phyloP scores from a whole-genome alignment of 306 rosid species.

The Dryas drummondii region DNA sequence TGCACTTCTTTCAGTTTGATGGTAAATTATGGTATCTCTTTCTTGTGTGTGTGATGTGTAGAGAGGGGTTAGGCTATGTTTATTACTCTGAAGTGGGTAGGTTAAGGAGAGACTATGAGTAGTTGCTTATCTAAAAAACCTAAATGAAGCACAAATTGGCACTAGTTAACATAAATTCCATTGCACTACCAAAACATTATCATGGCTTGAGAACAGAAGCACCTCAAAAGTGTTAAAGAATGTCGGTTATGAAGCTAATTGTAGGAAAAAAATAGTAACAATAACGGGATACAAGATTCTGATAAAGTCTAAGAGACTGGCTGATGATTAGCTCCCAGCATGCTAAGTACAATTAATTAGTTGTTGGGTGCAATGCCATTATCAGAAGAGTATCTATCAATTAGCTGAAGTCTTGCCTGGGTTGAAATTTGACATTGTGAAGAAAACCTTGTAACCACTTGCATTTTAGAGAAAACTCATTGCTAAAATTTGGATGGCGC shows the following conservation, averaged over 20 bases:
- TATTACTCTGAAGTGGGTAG: not conserved
- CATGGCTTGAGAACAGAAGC: not conserved
- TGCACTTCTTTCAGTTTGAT: slow-evolving; percentile 79
- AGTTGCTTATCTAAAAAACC: not conserved
- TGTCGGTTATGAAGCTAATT: not conserved
- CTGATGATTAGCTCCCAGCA: not conserved
- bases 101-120: not conserved
- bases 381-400: not conserved
- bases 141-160: not conserved
- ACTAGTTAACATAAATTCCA: not conserved
- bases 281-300: not conserved
- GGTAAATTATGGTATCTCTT: slow-evolving; percentile 49
- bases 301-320: not conserved
- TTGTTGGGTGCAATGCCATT: not conserved
- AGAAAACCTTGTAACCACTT: not conserved
- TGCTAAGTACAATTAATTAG: not conserved
- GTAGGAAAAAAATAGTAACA: not conserved
- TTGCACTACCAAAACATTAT: not conserved
- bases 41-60: slow-evolving; percentile 3
- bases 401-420: not conserved
- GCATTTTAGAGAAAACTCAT: not conserved
- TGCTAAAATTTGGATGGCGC: not conserved
- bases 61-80: not conserved
- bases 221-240: not conserved
- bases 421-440: not conserved